Percentiles rank a stretch among this genome's conserved stretches.
Conservation (phyloP, 2,329 filamentous ascomycete genomes). For the Sporothrix sp. region DNA sequence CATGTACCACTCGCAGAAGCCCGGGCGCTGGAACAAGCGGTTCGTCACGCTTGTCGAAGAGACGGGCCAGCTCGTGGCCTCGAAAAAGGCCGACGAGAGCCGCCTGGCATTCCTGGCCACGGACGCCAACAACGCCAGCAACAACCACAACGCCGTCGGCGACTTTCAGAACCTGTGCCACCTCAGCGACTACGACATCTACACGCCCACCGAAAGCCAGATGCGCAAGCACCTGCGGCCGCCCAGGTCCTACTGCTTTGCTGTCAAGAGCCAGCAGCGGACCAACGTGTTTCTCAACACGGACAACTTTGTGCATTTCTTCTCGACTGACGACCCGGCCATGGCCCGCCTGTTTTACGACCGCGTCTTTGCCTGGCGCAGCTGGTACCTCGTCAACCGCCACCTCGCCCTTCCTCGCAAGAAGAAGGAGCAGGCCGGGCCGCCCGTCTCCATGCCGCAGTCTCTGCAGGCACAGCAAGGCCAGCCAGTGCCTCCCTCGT, state of each 20-base stretch:
- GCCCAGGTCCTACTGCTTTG: constrained; percentile 77
- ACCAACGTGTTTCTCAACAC: constrained; percentile 71
- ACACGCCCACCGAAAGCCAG: constrained; percentile 61
- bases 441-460: neutral
- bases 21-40: constrained; percentile 82
- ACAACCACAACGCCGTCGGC: neutral
- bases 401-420: constrained; percentile 33
- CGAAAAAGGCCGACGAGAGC: constrained; percentile 59
- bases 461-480: constrained; percentile 23
- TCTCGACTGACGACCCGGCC: constrained; percentile 64
- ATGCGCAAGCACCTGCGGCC: constrained; percentile 63
- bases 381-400: constrained; percentile 78
- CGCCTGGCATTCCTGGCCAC: constrained; percentile 18
- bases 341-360: constrained; percentile 61
- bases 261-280: constrained; percentile 87
- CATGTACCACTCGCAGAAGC: constrained; percentile 70
- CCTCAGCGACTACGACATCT: constrained; percentile 87
- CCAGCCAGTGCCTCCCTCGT: constrained; percentile 11
- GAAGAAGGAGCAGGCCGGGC: neutral
- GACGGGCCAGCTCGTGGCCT: constrained; percentile 61
- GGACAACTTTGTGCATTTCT: constrained; percentile 86
- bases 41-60: constrained; percentile 58
- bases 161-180: constrained; percentile 60
- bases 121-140: constrained; percentile 1
- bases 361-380: constrained; percentile 71